phyloP scores from a whole-genome alignment of 2,329 filamentous ascomycete species.

The Pseudogymnoascus sp. region DNA sequence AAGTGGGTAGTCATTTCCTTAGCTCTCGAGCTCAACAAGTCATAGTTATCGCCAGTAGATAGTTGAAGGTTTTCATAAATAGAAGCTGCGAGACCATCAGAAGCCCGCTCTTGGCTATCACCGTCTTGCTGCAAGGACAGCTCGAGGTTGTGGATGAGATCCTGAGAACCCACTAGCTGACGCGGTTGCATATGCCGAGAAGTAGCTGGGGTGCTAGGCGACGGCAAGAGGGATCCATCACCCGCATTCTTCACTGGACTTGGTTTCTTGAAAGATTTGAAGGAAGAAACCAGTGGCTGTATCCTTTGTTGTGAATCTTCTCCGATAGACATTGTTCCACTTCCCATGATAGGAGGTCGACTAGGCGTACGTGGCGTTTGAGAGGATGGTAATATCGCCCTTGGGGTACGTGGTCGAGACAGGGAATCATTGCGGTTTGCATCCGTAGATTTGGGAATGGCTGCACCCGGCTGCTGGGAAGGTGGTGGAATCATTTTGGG shows the following conservation, averaged over 20 bases:
- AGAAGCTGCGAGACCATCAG: neutral
- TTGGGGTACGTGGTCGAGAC: neutral
- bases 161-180: neutral
- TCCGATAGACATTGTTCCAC: neutral
- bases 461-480: neutral
- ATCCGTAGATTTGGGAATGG: neutral
- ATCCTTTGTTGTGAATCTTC: neutral
- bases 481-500: neutral
- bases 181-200: neutral
- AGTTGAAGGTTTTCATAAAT: neutral
- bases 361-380: neutral
- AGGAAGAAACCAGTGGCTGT: neutral
- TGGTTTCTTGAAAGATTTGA: neutral
- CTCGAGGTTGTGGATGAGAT: neutral
- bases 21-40: neutral
- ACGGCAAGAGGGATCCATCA: neutral
- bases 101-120: neutral
- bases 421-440: neutral
- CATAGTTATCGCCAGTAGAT: neutral
- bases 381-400: neutral
- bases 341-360: constrained; percentile 3
- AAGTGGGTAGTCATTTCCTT: neutral
- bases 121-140: neutral
- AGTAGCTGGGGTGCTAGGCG: neutral
- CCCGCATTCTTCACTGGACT: neutral